Base-by-base conservation (phyloP, 2,329 filamentous ascomycete genomes). In the Diaporthe nobilis region DNA sequence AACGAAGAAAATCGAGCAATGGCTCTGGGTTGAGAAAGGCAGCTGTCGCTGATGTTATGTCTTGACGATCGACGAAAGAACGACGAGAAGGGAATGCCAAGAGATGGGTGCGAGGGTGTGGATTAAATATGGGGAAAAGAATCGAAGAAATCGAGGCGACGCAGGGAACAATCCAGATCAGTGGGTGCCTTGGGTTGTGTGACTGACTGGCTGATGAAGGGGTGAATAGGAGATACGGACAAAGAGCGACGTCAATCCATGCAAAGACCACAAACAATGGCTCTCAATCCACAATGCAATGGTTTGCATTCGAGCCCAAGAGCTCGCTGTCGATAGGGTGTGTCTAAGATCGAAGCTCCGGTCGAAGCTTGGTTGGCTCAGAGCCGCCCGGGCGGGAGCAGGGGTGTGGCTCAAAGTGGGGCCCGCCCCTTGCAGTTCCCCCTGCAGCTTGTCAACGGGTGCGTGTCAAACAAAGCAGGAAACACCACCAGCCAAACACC, bases 1-100 rank as follows among this genome's bases (percentile, higher is more conserved):
- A 53, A 68, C 63, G 63, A 53, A 68, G 31, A 68, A 68, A 25
- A n/a, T 9, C 9, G 65, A 53, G 13, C 12, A 20, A 13, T 25
- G 13, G 20, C 13, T 39, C 20, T 28, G 34, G 15, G 65, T 20
- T 53, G 65, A 51, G 44, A 39, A 22, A 42, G 65, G 31, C 65
- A 55, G 65, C 65, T 53, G 65, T 53, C 13, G 47, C 65, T 68
- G 65, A 39, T 53, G n/a, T 68, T 68, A 68, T 39, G 65, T 53
- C 22, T 34, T 49, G 63, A 42, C 34, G n/a, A 68, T 68, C 65
- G 47, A 53, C 47, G n/a, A 68, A 22, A 68, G 63, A 22, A 51
- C 22, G 31, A 25, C 31, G 65, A 53, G 15, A n/a, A 28, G 12
- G 15, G 63, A 53, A 53, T 55, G 65, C 65, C 65, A 68, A 68